Evolutionary conservation across 2,329 filamentous ascomycete species (phyloP), one percentile per base, ranked within the genome.

Genomic region (Polychaeton citri): DNA sequence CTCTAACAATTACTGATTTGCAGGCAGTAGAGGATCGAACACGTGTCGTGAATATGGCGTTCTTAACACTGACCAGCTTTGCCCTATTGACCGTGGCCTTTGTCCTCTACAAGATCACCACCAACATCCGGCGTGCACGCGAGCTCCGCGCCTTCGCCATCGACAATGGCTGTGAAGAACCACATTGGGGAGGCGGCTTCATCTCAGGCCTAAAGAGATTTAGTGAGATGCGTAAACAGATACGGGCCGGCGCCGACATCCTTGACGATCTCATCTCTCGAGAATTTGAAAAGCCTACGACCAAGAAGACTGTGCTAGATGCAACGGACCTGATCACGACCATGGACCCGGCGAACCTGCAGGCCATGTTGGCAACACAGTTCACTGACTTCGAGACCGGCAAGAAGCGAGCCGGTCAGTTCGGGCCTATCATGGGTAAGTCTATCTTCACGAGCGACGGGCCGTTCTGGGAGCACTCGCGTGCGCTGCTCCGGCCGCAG

Each of bases 301-400:
- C 33, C 5, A 12, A 33, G 18, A 16, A 21, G 18, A 41, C 35
- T 7, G 34, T 32, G 13, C 36, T 44, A 21, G 42, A 44, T 16
- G 42, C 37, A 3, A 30, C 39, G 4, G 20, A 35, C 6, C 18
- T 18, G 13, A 17, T 44, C 10, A 21, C 26, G 5, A 39, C 42
- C 20, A 52, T 46, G 34, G 71, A 74, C 17, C 53, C 52, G 7
- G 62, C 62, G 9, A 76, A 76, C 43, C 58, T 76, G 34, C 69
- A 74, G 43, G 63, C 71, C 17, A 50, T 62, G 2, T 60, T 76
- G 2, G 65, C 69, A 1, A 62, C 62, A 0, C 63, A 66, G 15
- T 74, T 72, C 40, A 50, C 60, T 2, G 68, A 74, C 38, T 76
- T 66, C 37, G 45, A 45, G 19, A 47, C 47, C 16, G 50, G 51